Evolutionary conservation across 1,139 yeast genomes (phyloP).

Genomic region (Waltiozyma solani): DNA sequence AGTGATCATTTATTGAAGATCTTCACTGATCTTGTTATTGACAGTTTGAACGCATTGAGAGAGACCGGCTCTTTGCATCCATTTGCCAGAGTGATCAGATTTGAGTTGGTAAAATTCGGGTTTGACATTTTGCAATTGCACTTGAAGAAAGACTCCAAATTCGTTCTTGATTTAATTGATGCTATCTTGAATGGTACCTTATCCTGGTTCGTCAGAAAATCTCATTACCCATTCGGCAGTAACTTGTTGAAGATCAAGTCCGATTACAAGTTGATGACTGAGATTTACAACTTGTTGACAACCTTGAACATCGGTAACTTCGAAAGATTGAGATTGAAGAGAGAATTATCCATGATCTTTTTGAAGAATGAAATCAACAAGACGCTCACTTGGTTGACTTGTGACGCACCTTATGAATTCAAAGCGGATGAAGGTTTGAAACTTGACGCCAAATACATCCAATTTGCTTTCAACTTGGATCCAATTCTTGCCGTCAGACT

Average conservation of each 20-base stretch:
- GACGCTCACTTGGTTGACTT: slow-evolving; percentile 72
- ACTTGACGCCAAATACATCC: slow-evolving; percentile 21
- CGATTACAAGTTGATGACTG: slow-evolving; percentile 51
- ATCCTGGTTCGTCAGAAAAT: slow-evolving; percentile 64
- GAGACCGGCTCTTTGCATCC: slow-evolving; percentile 69
- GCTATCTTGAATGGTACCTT: slow-evolving; percentile 57
- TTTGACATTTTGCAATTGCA: slow-evolving; percentile 56
- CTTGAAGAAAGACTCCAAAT: slow-evolving; percentile 32
- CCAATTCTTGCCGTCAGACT: slow-evolving; percentile 71
- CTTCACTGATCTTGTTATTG: slow-evolving; percentile 51
- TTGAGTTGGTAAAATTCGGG: slow-evolving; percentile 64
- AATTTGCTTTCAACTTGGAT: slow-evolving; percentile 52
- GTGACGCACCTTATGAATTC: slow-evolving; percentile 38
- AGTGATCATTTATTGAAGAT: slow-evolving; percentile 62
- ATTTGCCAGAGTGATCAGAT: slow-evolving; percentile 62
- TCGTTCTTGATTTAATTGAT: slow-evolving; percentile 35
- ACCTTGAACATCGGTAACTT: slow-evolving; percentile 7
- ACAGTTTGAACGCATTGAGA: slow-evolving; percentile 46
- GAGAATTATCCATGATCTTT: slow-evolving; percentile 46
- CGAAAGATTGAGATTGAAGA: slow-evolving; percentile 32
- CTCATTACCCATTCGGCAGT: slow-evolving; percentile 78
- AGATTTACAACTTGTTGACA: slow-evolving; percentile 31
- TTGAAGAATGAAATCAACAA: slow-evolving; percentile 68
- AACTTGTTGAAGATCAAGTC: slow-evolving; percentile 63
- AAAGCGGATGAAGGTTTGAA: slow-evolving; percentile 20